These are phyloP conservation scores for Mucor velutinosus DNA, from an alignment of 371 early-diverging fungal genomes.

Conservation along the genomic window DNA sequence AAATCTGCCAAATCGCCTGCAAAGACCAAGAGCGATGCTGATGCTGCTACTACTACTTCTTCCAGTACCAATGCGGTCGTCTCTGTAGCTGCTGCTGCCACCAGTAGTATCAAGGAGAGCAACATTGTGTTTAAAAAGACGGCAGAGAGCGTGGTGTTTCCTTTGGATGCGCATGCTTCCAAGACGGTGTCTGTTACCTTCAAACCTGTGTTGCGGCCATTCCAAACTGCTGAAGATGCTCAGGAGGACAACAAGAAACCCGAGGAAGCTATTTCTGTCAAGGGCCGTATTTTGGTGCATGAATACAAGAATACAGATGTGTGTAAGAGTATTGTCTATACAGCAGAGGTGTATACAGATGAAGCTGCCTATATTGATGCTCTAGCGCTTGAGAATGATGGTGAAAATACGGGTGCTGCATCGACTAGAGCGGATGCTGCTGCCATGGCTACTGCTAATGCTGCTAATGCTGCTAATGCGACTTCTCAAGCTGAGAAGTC, in stretches of 20 bases:
- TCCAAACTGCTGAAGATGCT: constrained; percentile 15
- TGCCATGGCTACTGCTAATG: not conserved
- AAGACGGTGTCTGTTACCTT: constrained; percentile 69
- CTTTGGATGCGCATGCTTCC: constrained; percentile 72
- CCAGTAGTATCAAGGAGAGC: constrained; percentile 27
- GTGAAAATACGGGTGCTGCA: constrained; percentile 6
- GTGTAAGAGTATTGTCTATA: constrained; percentile 73
- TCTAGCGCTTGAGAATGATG: constrained; percentile 27
- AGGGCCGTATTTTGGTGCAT: constrained; percentile 75
- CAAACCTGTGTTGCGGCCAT: constrained; percentile 47
- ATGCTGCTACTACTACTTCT: not conserved
- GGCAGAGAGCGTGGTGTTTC: constrained; percentile 73
- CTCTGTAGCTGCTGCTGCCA: not conserved
- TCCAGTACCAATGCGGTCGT: not conserved
- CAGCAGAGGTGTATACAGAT: constrained; percentile 51
- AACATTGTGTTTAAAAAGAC: constrained; percentile 63
- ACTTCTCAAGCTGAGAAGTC: not conserved
- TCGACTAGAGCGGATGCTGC: not conserved
- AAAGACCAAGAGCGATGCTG: not conserved
- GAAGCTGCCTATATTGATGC: constrained; percentile 40
- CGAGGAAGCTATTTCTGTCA: constrained; percentile 19
- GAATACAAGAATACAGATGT: constrained; percentile 93
- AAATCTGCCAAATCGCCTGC: constrained; percentile 19
- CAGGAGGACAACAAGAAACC: not conserved
- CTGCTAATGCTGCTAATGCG: not conserved